These are phyloP conservation scores for Arachnopeziza araneosa DNA, from an alignment of 2,329 filamentous ascomycete genomes.

Conservation along the genomic window DNA sequence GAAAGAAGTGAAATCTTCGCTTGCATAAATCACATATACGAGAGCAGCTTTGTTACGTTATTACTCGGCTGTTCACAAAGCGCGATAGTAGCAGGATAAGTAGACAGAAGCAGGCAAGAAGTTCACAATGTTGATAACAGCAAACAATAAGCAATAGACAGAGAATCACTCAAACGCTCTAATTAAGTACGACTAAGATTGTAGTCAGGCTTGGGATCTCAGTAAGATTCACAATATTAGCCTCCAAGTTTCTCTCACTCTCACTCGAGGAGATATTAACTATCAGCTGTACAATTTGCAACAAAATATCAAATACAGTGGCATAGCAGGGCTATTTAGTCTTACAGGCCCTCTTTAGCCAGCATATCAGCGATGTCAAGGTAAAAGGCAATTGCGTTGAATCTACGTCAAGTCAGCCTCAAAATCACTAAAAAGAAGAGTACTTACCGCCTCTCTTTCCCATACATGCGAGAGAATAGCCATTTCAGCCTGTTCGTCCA, in stretches of 20 bases:
- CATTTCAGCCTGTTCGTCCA: slow-evolving; percentile 58
- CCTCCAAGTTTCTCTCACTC: background rate
- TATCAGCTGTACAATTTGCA: background rate
- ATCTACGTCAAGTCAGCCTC: slow-evolving; percentile 35
- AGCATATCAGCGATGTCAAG: slow-evolving; percentile 64
- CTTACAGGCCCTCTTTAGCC: slow-evolving; percentile 53
- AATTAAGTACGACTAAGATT: background rate
- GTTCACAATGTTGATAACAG: no score
- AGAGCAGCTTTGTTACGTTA: no score
- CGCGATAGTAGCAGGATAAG: no score
- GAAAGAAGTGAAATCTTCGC: no score
- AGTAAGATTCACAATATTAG: background rate
- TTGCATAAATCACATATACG: no score
- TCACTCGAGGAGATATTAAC: background rate
- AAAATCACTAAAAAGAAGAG: background rate
- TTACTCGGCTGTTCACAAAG: no score
- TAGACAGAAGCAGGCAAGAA: no score
- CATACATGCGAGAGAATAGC: slow-evolving; percentile 47
- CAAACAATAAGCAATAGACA: no score
- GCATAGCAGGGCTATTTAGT: background rate
- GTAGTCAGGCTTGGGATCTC: background rate
- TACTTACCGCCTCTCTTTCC: slow-evolving; percentile 47
- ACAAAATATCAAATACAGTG: background rate
- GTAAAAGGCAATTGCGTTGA: slow-evolving; percentile 64
- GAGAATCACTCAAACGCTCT: no score